phyloP scores from a whole-genome alignment of 345 rosid genomes.

The Eucalyptus virginea region DNA sequence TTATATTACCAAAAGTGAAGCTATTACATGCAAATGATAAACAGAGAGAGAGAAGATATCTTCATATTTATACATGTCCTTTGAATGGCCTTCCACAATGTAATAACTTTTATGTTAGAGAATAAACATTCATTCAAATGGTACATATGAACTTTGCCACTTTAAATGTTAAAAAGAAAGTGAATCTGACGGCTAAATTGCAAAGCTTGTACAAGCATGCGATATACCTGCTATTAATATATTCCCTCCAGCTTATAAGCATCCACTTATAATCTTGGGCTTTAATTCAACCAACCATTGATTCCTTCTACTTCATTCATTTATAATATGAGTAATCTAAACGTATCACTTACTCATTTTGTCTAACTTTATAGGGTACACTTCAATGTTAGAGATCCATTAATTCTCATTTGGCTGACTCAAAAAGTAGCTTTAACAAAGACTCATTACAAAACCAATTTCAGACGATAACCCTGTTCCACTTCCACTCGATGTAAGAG shows the following conservation, averaged over 20 bases:
- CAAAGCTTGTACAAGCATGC: neutral
- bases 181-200: neutral
- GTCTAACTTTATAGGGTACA: neutral
- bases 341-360: neutral
- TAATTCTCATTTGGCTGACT: neutral
- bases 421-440: neutral
- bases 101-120: neutral
- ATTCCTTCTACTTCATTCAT: neutral
- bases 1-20: neutral
- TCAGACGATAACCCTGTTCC: neutral
- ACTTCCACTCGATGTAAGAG: neutral
- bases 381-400: neutral
- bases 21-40: neutral
- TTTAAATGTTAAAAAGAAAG: neutral
- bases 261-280: neutral
- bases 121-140: neutral
- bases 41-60: neutral
- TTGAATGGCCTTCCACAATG: neutral
- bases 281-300: neutral
- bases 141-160: neutral
- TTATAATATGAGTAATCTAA: neutral
- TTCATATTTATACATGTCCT: neutral
- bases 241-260: neutral
- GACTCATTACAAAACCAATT: neutral
- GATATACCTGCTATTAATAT: neutral